Evolutionary conservation across 495 filamentous ascomycete species (phyloP).

Genomic region (Aspergillus asperescens): DNA sequence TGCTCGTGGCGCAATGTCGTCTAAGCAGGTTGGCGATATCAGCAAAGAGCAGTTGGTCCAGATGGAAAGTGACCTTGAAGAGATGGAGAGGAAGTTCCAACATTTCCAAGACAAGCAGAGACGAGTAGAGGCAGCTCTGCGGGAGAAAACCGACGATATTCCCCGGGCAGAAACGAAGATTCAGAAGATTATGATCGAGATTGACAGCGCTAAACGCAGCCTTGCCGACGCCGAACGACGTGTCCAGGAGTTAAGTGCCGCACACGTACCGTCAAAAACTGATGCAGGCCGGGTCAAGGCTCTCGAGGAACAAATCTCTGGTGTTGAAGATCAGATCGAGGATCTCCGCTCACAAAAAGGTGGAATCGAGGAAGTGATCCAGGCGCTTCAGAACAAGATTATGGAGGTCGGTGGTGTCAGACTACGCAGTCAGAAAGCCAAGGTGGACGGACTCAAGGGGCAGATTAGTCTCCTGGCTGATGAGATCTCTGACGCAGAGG

Average conservation of each 20-base stretch:
- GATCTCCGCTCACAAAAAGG: constrained; percentile 75
- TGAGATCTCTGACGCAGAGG: constrained; percentile 75
- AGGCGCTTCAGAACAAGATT: constrained; percentile 86
- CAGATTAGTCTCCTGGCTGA: constrained; percentile 77
- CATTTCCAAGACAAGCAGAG: constrained; percentile 74
- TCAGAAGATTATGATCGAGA: constrained; percentile 85
- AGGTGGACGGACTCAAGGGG: constrained; percentile 86
- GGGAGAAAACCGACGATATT: constrained; percentile 71
- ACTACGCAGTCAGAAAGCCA: constrained; percentile 82
- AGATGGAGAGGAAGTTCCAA: constrained; percentile 71
- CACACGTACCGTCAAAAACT: constrained; percentile 70
- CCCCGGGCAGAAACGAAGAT: constrained; percentile 83
- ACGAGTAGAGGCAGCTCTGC: constrained; percentile 65
- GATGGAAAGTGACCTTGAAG: constrained; percentile 80
- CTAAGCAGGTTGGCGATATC: constrained; percentile 79
- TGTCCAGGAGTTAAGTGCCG: constrained; percentile 71
- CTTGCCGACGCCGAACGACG: constrained; percentile 77
- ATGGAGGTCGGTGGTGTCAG: constrained; percentile 96
- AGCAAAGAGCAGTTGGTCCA: constrained; percentile 82
- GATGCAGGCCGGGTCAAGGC: constrained; percentile 64
- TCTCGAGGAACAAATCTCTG: constrained; percentile 70
- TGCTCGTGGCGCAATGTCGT: constrained; percentile 89
- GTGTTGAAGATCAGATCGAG: constrained; percentile 70
- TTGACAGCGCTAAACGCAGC: constrained; percentile 81
- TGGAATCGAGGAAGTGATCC: constrained; percentile 86